phyloP scores from a whole-genome alignment of 176 grass and related monocot species.

The Triticum urartu region DNA sequence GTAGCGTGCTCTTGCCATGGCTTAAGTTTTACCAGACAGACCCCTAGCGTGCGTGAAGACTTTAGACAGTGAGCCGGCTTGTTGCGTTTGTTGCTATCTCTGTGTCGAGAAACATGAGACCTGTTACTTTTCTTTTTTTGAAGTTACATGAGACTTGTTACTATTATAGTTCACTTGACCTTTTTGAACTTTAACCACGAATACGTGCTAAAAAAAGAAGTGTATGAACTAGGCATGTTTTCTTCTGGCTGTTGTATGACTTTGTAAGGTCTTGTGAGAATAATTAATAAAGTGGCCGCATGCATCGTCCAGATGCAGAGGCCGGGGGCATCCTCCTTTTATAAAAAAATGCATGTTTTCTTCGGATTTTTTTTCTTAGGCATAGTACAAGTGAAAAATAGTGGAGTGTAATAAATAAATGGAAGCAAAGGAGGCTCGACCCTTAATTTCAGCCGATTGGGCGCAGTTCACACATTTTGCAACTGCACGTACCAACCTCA shows the following conservation, averaged over 20 bases:
- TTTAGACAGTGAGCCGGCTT: background rate
- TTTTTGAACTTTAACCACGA: background rate
- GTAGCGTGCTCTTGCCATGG: background rate
- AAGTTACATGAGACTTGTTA: background rate
- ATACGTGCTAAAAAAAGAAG: background rate
- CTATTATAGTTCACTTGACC: background rate
- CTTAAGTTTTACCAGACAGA: background rate
- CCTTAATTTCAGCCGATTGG: no score
- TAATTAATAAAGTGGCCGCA: no score
- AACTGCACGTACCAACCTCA: no score
- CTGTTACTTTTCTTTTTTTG: background rate
- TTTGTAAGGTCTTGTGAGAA: no score
- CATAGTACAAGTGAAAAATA: no score
- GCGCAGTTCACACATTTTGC: no score
- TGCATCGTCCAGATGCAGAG: no score
- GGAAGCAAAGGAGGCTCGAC: no score
- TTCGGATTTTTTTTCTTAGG: background rate
- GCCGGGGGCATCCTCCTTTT: no score
- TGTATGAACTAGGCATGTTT: background rate
- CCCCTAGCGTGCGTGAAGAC: background rate
- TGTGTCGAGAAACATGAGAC: background rate
- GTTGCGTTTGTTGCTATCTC: no score
- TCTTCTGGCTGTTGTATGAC: background rate
- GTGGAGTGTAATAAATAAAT: no score
- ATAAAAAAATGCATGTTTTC: background rate